Evolutionary conservation across 371 early-diverging fungal species (phyloP), one percentile per base, ranked within the genome.

Genomic region (Gilbertella persicaria): DNA sequence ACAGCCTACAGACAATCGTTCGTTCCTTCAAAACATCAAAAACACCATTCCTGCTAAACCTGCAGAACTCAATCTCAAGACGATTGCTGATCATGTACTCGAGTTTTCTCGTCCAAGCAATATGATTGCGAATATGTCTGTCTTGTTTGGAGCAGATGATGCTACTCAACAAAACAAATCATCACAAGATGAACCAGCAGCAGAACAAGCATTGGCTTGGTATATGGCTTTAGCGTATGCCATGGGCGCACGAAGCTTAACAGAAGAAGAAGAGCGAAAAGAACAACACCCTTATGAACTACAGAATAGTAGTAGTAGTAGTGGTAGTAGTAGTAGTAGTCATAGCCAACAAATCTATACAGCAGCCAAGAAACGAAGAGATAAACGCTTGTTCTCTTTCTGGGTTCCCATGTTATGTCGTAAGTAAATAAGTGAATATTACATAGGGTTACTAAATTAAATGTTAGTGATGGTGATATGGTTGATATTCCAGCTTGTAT

Each of bases 191-290:
- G 61, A 67, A 16, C 49, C 49, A 23, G 40, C 19, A 5, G 36
- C 57, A 12, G 75, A 75, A 20, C 70, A 71, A 37, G 55, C 72
- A 0, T 53, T 75, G 21, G 75, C 75, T 12, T 75, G 75, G 75
- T 75, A 75, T 33, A 75, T 75, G 75, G 75, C 75, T 3, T 39
- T 75, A 3, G 75, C 75, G 0, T 75, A 75, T 50, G 72, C 75
- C 1, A 75, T 75, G 69, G 75, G 75, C 25, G 67, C 69, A 17
- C 45, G 66, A 21, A 69, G 60, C 35, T 21, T 53, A 10, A 45
- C 35, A 28, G 59, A 51, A 30, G 63, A 53, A 9, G 42, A 53
- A 3, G 20, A 30, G 4, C 14, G 30, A 21, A 39, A 47, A 49
- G 50, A 45, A 25, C 44, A 7, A 23, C 60, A n/a, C 13, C 35